These are phyloP conservation scores for Aquilaria malaccensis DNA, from an alignment of 345 rosid species.

Conservation along the genomic window DNA sequence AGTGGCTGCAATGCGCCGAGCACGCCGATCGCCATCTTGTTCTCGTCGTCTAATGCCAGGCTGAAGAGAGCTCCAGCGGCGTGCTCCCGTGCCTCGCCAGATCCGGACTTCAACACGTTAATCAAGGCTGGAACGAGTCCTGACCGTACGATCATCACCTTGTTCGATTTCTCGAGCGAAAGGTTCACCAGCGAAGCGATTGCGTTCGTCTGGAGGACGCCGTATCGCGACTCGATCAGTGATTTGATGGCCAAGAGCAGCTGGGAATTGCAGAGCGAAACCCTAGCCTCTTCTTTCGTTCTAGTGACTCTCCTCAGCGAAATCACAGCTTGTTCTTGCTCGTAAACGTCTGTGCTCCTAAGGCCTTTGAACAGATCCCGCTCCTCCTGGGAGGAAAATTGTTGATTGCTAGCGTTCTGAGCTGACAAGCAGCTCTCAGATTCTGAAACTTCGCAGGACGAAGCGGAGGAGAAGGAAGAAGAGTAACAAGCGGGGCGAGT, in stretches of 20 bases:
- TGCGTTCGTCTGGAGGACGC: conserved; percentile 58
- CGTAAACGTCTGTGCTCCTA: conserved; percentile 40
- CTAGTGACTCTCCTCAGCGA: conserved; percentile 58
- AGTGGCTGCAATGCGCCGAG: conserved; percentile 78
- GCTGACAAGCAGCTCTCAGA: conserved; percentile 12
- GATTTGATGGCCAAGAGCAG: conserved; percentile 45
- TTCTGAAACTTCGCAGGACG: conserved; percentile 36
- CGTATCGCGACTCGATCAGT: conserved; percentile 52
- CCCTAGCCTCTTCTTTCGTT: conserved; percentile 36
- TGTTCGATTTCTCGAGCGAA: conserved; percentile 60
- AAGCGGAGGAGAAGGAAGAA: conserved; percentile 49
- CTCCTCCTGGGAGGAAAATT: conserved; percentile 40
- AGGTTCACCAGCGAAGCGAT: conserved; percentile 66
- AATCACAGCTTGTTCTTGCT: conserved; percentile 56
- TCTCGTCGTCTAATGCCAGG: conserved; percentile 68
- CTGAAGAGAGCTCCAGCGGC: conserved; percentile 82
- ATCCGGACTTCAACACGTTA: conserved; percentile 60
- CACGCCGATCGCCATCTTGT: conserved; percentile 77
- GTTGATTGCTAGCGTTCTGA: conserved; percentile 15
- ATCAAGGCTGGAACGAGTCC: conserved; percentile 63
- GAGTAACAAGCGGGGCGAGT: conserved; percentile 72
- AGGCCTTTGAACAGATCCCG: conserved; percentile 43
- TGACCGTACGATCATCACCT: conserved; percentile 59
- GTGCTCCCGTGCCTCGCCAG: conserved; percentile 65
- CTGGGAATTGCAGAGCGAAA: conserved; percentile 46